These are phyloP conservation scores for Nitzschia sp. DNA, from an alignment of 108 stramenopile species.

Conservation along the genomic window DNA sequence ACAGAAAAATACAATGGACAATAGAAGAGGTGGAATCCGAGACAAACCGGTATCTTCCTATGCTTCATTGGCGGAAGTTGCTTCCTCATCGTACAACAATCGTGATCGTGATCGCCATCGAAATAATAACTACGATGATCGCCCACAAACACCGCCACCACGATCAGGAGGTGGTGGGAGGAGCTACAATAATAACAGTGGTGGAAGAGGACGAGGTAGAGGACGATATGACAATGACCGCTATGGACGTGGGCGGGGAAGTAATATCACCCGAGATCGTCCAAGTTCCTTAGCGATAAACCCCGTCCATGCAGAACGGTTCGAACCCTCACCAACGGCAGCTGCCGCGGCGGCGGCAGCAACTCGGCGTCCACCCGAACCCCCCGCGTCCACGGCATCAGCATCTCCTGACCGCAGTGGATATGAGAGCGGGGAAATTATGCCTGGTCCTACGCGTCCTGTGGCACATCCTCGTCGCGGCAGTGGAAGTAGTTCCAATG, in stretches of 20 bases:
- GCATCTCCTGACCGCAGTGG: slow-evolving; percentile 16
- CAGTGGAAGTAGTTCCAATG: background rate
- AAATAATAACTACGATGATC: background rate
- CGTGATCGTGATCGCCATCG: background rate
- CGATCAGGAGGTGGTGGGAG: slow-evolving; percentile 17
- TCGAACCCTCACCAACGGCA: background rate
- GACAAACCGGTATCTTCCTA: slow-evolving; percentile 29
- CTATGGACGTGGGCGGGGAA: slow-evolving; percentile 24
- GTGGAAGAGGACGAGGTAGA: slow-evolving; percentile 10
- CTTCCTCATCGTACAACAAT: slow-evolving; percentile 11
- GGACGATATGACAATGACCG: slow-evolving; percentile 11
- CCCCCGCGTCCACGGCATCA: background rate
- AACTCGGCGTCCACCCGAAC: background rate
- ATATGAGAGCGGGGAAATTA: slow-evolving; percentile 37
- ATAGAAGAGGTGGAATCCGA: slow-evolving; percentile 8
- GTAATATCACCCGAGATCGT: background rate
- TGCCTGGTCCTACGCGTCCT: slow-evolving; percentile 23
- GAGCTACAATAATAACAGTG: background rate
- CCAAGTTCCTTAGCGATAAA: background rate
- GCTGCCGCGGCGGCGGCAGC: background rate
- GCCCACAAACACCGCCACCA: background rate
- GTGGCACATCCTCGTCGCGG: slow-evolving; percentile 8
- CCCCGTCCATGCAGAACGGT: slow-evolving; percentile 10
- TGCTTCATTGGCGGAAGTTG: slow-evolving; percentile 27
- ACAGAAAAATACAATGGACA: too few species aligned